Base-by-base conservation (phyloP, 208 protist species). In the Acanthamoeba healyi region DNA sequence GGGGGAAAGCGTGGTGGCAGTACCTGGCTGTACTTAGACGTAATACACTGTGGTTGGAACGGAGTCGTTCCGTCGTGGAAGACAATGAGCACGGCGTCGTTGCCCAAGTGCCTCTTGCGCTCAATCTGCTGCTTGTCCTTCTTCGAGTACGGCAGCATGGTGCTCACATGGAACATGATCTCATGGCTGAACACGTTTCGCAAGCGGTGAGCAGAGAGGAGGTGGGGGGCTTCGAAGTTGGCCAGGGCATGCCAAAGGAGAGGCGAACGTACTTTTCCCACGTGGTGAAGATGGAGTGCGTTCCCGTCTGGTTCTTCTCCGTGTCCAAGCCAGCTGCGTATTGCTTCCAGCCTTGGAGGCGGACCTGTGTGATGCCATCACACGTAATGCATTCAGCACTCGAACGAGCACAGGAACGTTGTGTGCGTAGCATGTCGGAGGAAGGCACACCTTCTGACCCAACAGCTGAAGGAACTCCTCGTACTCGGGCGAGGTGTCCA, bases 111-210 rank as follows among this genome's bases (percentile, higher is more conserved):
- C 34, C 84, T 34, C 38, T 91, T 91, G 22, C 84, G 84, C 34
- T 91, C 54, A 36, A 91, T 91, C 54, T 91, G 84, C 38, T 91
- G 49, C 17, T 72, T 91, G 58, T 91, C 84, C 58, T 72, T 91
- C 38, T 91, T 91, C n/a, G 56, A 74, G n/a, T 95, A 93, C 4
- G 95, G 95, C 70, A 96, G 42, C 70, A 96, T 49, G 3, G 95
- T 92, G 19, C 89, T 82, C 29, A 96, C 94, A 44, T 96, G 95
- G 89, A 94, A 96, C 94, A 95, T 96, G 4, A 96, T 87, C 40
- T 96, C 95, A 49, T 95, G 94, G 24, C 94, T 94, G 34, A 24
- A 17, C 19, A 61, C 29, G 19, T 10, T n/a, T 4, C 17, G 94
- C 38, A 40, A 74, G 32, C 46, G 40, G 14, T 36, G 14, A 38